Percentiles rank a stretch among this genome's conserved stretches.
Evolutionary conservation across 2,329 filamentous ascomycete genomes (phyloP).

Genomic region (Diplodia scrobiculata): DNA sequence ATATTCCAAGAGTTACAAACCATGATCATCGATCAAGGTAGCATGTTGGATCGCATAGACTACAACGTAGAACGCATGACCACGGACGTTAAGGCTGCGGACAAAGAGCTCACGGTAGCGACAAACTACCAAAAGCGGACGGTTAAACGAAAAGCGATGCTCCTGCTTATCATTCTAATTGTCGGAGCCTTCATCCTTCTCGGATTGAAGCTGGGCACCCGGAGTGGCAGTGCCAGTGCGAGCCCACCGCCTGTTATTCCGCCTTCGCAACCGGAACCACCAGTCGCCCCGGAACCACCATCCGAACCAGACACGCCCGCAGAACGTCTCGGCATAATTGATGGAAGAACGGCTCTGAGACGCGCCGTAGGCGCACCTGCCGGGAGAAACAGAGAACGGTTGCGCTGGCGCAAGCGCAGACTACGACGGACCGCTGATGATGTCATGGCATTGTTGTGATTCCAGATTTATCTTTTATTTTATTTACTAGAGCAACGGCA

Average conservation of each 20-base stretch:
- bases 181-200: constrained; percentile 81
- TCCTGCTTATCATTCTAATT: constrained; percentile 82
- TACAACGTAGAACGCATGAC: constrained; percentile 97
- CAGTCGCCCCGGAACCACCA: constrained; percentile 1
- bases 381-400: constrained; percentile 10
- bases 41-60: constrained; percentile 56
- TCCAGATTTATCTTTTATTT: neutral
- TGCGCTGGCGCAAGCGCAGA: constrained; percentile 25
- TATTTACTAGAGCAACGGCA: constrained; percentile 2
- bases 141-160: constrained; percentile 88
- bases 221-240: constrained; percentile 10
- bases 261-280: constrained; percentile 14
- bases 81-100: constrained; percentile 87
- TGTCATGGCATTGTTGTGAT: constrained; percentile 27
- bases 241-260: constrained; percentile 26
- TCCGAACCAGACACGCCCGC: constrained; percentile 6
- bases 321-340: constrained; percentile 3
- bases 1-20: constrained; percentile 94
- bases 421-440: constrained; percentile 15
- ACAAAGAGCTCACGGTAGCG: constrained; percentile 86
- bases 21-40: constrained; percentile 69
- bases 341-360: neutral
- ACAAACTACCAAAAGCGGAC: constrained; percentile 85
- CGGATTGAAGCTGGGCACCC: constrained; percentile 69
- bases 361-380: constrained; percentile 7